A percentile compares a stretch with the other conserved stretches of the same genome.
Evolutionary conservation across 1,284 basidiomycete genomes (phyloP).

Genomic region (Apiotrichum gamsii): DNA sequence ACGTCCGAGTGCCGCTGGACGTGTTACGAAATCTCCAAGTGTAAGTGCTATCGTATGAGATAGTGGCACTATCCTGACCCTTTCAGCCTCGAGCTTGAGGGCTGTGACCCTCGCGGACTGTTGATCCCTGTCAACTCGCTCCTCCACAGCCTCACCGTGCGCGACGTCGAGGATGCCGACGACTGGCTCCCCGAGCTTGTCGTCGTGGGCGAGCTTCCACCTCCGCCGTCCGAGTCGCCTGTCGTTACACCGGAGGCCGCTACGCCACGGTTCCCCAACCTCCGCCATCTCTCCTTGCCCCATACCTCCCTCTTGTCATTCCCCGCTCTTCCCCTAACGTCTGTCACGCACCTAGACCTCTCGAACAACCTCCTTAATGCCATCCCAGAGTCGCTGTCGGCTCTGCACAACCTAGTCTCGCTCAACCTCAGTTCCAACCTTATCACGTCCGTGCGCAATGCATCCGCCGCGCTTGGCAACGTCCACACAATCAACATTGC

Average conservation of each 20-base stretch:
- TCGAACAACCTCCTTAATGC: conserved; percentile 71
- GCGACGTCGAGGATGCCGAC: conserved; percentile 44
- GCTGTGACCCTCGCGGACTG: conserved; percentile 41
- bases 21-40: conserved; percentile 43
- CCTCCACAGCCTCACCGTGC: conserved; percentile 40
- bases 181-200: conserved; percentile 45
- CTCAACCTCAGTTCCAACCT: conserved; percentile 92
- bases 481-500: conserved; percentile 70
- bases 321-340: conserved; percentile 63
- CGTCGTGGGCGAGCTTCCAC: conserved; percentile 1
- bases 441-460: conserved; percentile 88
- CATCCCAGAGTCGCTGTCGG: conserved; percentile 56
- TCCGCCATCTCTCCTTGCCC: conserved; percentile 38
- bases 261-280: conserved; percentile 38
- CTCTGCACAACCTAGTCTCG: conserved; percentile 68
- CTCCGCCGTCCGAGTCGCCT: background rate
- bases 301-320: conserved; percentile 35
- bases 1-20: conserved; percentile 44
- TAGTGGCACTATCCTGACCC: no score
- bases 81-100: conserved; percentile 45
- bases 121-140: conserved; percentile 34
- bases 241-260: background rate
- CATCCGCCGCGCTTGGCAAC: conserved; percentile 73
- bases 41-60: no score
- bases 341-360: conserved; percentile 82